Evolutionary conservation across 805 yeast genomes (phyloP).

Genomic region (Huiozyma sinensis): DNA sequence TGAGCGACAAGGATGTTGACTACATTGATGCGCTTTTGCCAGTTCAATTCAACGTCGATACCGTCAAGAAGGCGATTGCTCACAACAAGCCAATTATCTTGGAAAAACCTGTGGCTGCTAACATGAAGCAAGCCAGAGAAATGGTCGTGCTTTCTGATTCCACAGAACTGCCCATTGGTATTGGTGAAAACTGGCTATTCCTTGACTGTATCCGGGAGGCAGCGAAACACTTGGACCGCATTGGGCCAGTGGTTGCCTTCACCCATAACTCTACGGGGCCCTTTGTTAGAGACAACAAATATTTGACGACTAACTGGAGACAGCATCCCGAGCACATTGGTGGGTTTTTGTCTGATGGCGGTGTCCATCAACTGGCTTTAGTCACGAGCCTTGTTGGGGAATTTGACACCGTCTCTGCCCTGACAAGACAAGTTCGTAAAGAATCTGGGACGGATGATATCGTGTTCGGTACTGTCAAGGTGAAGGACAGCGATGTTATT

Average conservation of each 20-base stretch:
- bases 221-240: constrained; percentile 48
- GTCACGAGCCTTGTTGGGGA: constrained; percentile 74
- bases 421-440: constrained; percentile 65
- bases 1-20: constrained; percentile 58
- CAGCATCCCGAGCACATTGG: constrained; percentile 85
- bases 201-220: constrained; percentile 47
- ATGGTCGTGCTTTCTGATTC: constrained; percentile 56
- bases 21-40: constrained; percentile 81
- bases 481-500: constrained; percentile 49
- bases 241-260: constrained; percentile 63
- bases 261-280: constrained; percentile 69
- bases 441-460: constrained; percentile 78
- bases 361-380: constrained; percentile 89
- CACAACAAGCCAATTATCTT: constrained; percentile 69
- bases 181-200: constrained; percentile 83
- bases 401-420: constrained; percentile 60
- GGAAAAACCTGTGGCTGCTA: constrained; percentile 92
- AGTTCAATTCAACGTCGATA: constrained; percentile 65
- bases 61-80: constrained; percentile 58
- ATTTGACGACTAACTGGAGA: constrained; percentile 74
- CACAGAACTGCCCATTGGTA: constrained; percentile 56
- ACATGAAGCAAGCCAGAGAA: constrained; percentile 66
- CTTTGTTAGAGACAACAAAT: constrained; percentile 49
- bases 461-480: constrained; percentile 55
- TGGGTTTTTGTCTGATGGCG: constrained; percentile 88